phyloP scores from a whole-genome alignment of 2,329 filamentous ascomycete species.

The Scopulariopsis brevicaulis region DNA sequence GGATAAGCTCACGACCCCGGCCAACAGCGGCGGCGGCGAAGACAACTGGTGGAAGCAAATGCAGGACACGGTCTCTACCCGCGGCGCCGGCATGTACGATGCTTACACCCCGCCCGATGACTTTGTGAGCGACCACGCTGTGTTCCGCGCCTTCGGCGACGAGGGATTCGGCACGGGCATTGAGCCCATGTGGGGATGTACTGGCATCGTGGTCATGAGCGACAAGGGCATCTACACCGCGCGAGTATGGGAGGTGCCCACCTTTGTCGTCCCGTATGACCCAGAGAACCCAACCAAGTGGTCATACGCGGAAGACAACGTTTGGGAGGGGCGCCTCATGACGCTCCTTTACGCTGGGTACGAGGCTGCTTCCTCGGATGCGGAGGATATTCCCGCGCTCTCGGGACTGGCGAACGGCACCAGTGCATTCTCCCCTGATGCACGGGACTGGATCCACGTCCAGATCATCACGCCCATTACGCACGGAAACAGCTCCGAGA shows the following conservation, averaged over 20 bases:
- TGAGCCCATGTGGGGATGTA: constrained; percentile 9
- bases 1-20: neutral
- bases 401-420: neutral
- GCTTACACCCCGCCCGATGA: neutral
- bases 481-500: neutral
- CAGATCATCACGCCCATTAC: neutral
- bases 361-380: neutral
- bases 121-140: constrained; percentile 2
- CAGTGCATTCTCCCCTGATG: neutral
- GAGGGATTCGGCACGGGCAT: constrained; percentile 4
- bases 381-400: neutral
- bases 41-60: neutral
- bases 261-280: constrained; percentile 1
- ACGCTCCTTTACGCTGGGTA: neutral
- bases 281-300: neutral
- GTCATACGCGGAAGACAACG: neutral
- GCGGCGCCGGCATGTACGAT: neutral
- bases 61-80: neutral
- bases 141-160: neutral
- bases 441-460: neutral
- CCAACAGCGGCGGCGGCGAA: neutral
- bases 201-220: constrained; percentile 6
- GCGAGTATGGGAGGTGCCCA: constrained; percentile 10
- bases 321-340: neutral
- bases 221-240: constrained; percentile 7